Base-by-base conservation (phyloP, 2,329 filamentous ascomycete genomes). In the Orbilia blumenaviensis region DNA sequence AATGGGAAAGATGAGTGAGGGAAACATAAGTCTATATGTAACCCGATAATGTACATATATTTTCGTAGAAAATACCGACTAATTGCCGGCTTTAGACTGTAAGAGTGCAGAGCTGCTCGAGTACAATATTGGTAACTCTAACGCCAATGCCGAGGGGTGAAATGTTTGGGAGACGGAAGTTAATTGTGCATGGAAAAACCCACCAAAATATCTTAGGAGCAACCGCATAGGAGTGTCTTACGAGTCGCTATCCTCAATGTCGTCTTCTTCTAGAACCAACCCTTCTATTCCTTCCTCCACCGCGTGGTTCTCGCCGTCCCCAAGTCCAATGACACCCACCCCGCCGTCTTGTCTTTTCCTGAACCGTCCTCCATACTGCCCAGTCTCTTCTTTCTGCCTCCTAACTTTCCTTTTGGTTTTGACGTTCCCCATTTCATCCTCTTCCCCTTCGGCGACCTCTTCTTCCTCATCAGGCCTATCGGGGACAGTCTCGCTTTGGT, bases 201-300 rank as follows among this genome's bases (percentile, higher is more conserved):
- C n/a, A n/a, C n/a, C n/a, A n/a, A n/a, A n/a, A n/a, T n/a, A n/a
- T n/a, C n/a, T n/a, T n/a, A n/a, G n/a, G n/a, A n/a, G n/a, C n/a
- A n/a, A n/a, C n/a, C n/a, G n/a, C n/a, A 42, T 18, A 62, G 23
- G 34, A 34, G 12, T n/a, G 16, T 42, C 12, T 21, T 38, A 56
- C 9, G 38, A 36, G 52, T 62, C 58, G 60, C 46, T 79, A 80
- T 94, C 92, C 82, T 93, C 91, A 81, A 95, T 94, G 84, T 95
- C 92, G 83, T 95, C 92, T 80, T 95, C 92, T 79, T 90, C 92
- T 42, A 94, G 83, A 48, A 92, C 88, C 78, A 94, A 41, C 1
- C 23, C 80, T 90, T 91, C 81, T 89, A 88, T 77, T 89, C 86
- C 44, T 86, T 84, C 78, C 87, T 81, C 27, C 84, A 83, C 1